Conservation (phyloP, 371 early-diverging fungal genomes). For the Mucor racemosus region DNA sequence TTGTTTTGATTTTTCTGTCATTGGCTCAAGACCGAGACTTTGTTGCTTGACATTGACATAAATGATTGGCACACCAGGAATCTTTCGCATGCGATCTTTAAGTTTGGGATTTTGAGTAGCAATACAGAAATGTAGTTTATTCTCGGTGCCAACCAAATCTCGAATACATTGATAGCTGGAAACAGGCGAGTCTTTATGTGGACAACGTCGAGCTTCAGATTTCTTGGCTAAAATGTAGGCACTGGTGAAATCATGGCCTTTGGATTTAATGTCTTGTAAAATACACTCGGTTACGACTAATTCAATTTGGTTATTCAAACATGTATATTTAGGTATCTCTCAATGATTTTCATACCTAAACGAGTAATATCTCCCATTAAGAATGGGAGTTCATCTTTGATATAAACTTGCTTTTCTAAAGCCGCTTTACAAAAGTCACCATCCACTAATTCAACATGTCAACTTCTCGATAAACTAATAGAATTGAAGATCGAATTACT, state of each 20-base stretch:
- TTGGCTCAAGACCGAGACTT: constrained; percentile 74
- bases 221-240: constrained; percentile 66
- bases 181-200: constrained; percentile 63
- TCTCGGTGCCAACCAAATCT: constrained; percentile 70
- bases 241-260: constrained; percentile 62
- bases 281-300: constrained; percentile 86
- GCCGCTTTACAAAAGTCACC: constrained; percentile 74
- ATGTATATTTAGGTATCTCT: not conserved
- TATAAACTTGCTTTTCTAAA: constrained; percentile 59
- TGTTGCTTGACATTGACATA: constrained; percentile 67
- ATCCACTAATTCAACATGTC: constrained; percentile 59
- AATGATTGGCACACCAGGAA: constrained; percentile 89
- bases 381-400: constrained; percentile 57
- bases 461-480: not conserved
- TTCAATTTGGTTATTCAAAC: not conserved
- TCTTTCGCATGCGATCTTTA: constrained; percentile 63
- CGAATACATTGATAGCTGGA: constrained; percentile 74
- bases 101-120: constrained; percentile 79
- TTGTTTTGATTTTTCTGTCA: constrained; percentile 42
- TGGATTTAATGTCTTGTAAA: constrained; percentile 69
- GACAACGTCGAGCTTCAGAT: constrained; percentile 82
- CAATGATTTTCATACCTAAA: constrained; percentile 8
- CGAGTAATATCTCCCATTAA: constrained; percentile 59
- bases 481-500: constrained; percentile 9
- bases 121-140: constrained; percentile 82